phyloP scores from a whole-genome alignment of 352 stramenopile genomes.

The Elongisporangium undulatum region DNA sequence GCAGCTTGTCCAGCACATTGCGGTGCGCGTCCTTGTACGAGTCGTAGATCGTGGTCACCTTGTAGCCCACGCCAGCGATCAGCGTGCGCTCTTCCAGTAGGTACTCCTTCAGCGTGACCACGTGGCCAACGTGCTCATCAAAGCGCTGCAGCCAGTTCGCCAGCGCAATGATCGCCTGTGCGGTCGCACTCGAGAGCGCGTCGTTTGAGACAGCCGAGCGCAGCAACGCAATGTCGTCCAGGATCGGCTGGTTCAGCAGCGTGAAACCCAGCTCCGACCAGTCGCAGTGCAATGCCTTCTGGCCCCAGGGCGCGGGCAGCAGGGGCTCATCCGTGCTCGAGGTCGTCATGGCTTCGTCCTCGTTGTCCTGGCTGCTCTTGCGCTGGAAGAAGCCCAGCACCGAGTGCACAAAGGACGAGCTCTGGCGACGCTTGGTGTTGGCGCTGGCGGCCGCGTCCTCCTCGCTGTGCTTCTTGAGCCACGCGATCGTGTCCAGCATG shows the following conservation, averaged over 20 bases:
- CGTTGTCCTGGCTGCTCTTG: conserved; percentile 10
- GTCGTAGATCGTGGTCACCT: conserved; percentile 59
- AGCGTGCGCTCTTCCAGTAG: conserved; percentile 58
- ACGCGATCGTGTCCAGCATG: conserved; percentile 60
- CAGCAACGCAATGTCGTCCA: conserved; percentile 56
- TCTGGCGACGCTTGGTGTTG: conserved; percentile 40
- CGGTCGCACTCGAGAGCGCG: conserved; percentile 40
- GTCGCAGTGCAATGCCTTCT: conserved; percentile 28
- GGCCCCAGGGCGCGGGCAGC: conserved; percentile 39
- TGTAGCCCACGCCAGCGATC: conserved; percentile 48
- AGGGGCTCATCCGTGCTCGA: conserved; percentile 13
- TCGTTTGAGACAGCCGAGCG: conserved; percentile 39
- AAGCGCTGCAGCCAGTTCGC: conserved; percentile 61
- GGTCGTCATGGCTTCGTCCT: conserved; percentile 8
- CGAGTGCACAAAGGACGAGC: conserved; percentile 56
- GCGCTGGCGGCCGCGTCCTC: conserved; percentile 17
- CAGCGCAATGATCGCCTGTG: conserved; percentile 48
- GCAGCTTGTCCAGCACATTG: conserved; percentile 40
- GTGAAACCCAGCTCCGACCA: conserved; percentile 51
- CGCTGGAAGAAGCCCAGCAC: conserved; percentile 48
- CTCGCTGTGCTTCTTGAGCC: conserved; percentile 61
- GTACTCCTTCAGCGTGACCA: conserved; percentile 62
- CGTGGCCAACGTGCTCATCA: conserved; percentile 51
- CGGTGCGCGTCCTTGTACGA: conserved; percentile 45
- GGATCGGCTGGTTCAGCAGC: conserved; percentile 49